Conservation (phyloP, 306 rosid genomes). For the Corylus avellana region DNA sequence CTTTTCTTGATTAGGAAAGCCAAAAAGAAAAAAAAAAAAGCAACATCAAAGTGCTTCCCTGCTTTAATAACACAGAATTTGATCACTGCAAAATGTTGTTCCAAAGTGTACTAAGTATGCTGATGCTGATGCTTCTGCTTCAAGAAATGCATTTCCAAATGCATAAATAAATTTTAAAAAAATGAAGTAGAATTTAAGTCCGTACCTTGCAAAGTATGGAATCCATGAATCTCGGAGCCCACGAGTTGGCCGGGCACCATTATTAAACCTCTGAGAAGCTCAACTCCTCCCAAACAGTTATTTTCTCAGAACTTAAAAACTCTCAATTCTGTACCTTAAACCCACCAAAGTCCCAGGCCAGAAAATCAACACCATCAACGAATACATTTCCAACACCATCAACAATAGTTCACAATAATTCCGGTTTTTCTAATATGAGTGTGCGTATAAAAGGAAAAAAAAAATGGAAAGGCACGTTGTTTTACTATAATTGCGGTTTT, state of each 20-base stretch:
- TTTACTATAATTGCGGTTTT: too few species aligned
- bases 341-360: too few species aligned
- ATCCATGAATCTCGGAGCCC: constrained; percentile 91
- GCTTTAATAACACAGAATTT: not conserved
- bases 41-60: not conserved
- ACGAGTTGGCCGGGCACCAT: constrained; percentile 47
- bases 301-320: not conserved
- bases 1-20: not conserved
- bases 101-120: too few species aligned
- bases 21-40: not conserved
- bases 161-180: not conserved
- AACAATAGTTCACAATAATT: too few species aligned
- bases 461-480: too few species aligned
- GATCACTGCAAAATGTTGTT: not conserved
- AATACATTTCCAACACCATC: too few species aligned
- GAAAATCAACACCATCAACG: too few species aligned
- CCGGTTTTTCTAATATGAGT: too few species aligned
- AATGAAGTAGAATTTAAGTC: not conserved
- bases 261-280: constrained; percentile 39
- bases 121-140: too few species aligned
- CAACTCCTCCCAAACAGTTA: constrained; percentile 3
- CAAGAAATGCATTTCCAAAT: not conserved
- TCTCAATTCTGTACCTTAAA: not conserved
- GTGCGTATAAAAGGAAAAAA: too few species aligned
- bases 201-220: constrained; percentile 80